Evolutionary conservation across 495 filamentous ascomycete genomes (phyloP), one percentile per base, ranked within the genome.

Genomic region (Penicillium nucicola): DNA sequence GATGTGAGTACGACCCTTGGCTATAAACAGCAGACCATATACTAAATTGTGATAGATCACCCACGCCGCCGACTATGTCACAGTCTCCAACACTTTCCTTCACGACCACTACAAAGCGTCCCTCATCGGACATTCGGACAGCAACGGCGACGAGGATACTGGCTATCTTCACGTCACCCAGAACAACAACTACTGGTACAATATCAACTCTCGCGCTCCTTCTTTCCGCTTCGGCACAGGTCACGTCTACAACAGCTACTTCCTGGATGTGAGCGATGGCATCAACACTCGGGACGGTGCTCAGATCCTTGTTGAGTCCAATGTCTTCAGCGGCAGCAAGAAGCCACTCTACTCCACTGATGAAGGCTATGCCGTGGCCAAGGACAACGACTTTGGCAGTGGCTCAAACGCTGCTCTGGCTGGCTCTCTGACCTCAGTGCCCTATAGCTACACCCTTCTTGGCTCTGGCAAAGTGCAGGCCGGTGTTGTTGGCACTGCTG

Each of bases 251-350:
- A 79, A 78, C 66, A 77, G 69, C 64, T 70, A 74, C 54, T 70
- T 49, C 66, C 55, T 69, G 35, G 62, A 69, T 42, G 71, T 82
- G 37, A 61, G 52, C 55, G 78, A 80, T 42, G 83, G 78, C 15
- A 80, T 88, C 70, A 84, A 89, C 70, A 80, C 82, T 14, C 79
- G 85, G 34, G 64, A 81, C 44, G 83, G 82, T 25, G 85, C 84
- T 12, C 82, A 87, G 67, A 56, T 85, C 2, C 68, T 86, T 12
- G 78, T 85, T 34, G 74, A 87, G 71, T 79, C 75, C 48, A 85
- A 77, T 60, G 72, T 70, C 19, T 88, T 85, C 58, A 64, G 62
- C n/a, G 60, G 64, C 15, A 60, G 58, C 23, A 67, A 69, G 34
- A 69, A 79, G 55, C 64, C 75, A 1, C 70, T 87, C 22, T 81